Evolutionary conservation across 768 basidiomycete genomes (phyloP).

Genomic region (Lentinula guzmanii): DNA sequence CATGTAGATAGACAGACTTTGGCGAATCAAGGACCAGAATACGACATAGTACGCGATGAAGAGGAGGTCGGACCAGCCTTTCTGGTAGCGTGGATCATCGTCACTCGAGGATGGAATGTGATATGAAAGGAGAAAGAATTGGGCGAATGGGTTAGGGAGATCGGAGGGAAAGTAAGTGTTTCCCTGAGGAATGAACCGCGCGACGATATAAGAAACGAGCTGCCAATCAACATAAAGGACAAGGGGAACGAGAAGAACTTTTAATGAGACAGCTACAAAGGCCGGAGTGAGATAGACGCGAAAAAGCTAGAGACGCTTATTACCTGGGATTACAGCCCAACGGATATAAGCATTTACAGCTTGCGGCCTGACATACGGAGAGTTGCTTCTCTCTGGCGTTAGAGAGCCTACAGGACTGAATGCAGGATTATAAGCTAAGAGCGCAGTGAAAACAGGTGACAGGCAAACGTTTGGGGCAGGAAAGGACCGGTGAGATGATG

Average conservation of each 20-base stretch:
- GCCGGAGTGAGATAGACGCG: not conserved
- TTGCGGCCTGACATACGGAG: not conserved
- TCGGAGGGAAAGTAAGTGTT: constrained; percentile 19
- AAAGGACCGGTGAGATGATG: constrained; percentile 63
- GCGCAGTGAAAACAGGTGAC: not conserved
- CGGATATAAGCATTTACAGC: not conserved
- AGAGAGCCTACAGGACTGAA: constrained; percentile 8
- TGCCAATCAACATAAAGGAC: constrained; percentile 41
- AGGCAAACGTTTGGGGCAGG: constrained; percentile 53
- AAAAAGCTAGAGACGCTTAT: constrained; percentile 5
- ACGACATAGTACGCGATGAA: constrained; percentile 62
- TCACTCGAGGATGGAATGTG: constrained; percentile 27
- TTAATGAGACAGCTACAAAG: constrained; percentile 26
- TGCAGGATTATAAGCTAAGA: not conserved
- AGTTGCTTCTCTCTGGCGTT: not conserved
- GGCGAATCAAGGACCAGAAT: constrained; percentile 66
- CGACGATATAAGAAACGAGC: constrained; percentile 9
- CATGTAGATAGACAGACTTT: constrained; percentile 32
- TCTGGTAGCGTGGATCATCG: constrained; percentile 39
- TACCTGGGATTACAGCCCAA: constrained; percentile 11
- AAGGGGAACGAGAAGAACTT: constrained; percentile 36
- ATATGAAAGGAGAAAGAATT: constrained; percentile 52
- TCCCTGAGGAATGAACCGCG: not conserved
- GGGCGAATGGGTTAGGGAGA: constrained; percentile 47
- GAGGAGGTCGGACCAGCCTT: constrained; percentile 50